Conservation (phyloP, 345 rosid genomes). For the Lagerstroemia speciosa region DNA sequence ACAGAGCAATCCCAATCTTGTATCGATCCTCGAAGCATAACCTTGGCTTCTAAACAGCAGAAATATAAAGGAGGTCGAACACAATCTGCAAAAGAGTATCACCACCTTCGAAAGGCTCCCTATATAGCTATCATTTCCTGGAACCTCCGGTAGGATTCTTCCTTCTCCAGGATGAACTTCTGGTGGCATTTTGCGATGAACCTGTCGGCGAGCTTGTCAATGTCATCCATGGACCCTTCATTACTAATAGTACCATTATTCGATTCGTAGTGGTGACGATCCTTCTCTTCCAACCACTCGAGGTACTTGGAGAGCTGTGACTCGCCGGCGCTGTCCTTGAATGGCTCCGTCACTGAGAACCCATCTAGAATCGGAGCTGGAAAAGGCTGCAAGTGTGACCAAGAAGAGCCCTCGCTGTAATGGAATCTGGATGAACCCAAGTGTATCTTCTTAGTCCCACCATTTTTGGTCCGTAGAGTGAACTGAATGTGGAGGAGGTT, state of each 20-base stretch:
- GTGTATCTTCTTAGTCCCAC: not conserved
- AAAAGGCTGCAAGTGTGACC: not conserved
- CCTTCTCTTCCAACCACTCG: conserved; percentile 10
- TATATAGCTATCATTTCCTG: conserved; percentile 54
- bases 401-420: not conserved
- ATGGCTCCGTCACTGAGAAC: too few relatives aligned
- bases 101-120: not conserved
- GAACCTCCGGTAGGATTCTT: conserved; percentile 83
- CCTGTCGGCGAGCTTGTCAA: conserved; percentile 68
- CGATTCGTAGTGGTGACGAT: not conserved
- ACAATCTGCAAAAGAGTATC: too few relatives aligned
- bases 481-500: not conserved
- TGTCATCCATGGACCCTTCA: conserved; percentile 33
- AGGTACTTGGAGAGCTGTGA: conserved; percentile 7
- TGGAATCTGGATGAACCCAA: not conserved
- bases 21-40: too few relatives aligned
- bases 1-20: too few relatives aligned
- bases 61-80: too few relatives aligned
- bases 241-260: not conserved
- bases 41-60: too few relatives aligned
- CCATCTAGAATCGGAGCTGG: too few relatives aligned
- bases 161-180: conserved; percentile 83
- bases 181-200: conserved; percentile 78
- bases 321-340: conserved; percentile 2
- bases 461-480: not conserved